Base-by-base conservation (phyloP, 1,284 basidiomycete species). In the Sporisorium exsertum region DNA sequence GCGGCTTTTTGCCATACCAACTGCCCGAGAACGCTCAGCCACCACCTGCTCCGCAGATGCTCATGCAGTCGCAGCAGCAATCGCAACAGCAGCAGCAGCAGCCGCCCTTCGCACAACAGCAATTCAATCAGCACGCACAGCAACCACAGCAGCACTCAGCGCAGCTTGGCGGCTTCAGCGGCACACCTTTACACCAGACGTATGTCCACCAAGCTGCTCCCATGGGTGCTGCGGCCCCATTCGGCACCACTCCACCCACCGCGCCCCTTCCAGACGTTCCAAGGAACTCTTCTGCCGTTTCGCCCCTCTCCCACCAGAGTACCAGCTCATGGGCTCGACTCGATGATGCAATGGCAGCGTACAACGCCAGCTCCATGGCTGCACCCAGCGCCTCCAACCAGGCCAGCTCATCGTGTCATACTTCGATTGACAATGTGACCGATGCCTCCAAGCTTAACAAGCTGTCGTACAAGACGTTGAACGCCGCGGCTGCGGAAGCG, bases 301-400 rank as follows among this genome's bases (percentile, higher is more conserved):
- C 69, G 33, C 70, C 64, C 15, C 27, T 26, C 4, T 59, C 70
- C 27, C 40, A 45, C 29, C 9, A 45, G 35, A 73, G 71, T 20
- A 50, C 71, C 13, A 45, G 53, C 50, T 24, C 22, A 7, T 51
- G 65, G 54, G 32, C 20, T 12, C 56, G 51, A 9, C n/a, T 45
- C 22, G 58, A 73, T 6, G 71, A 64, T 29, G 46, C 64, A 1
- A 35, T 74, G 59, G 52, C 66, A 5, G 72, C 67, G 5, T 67
- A 63, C 20, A 60, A 67, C 26, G 57, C 67, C 53, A 75, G 60
- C 66, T 74, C 72, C 1, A 66, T 70, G 13, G 64, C 72, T n/a
- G 63, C 56, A 3, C 55, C 59, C 9, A 63, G 56, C 46, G 15
- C 56, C 8, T 58, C 61, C 10, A 61, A 58, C 33, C 58, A 58